Conservation (phyloP, 331 rosid species). For the Acacia pycnantha region DNA sequence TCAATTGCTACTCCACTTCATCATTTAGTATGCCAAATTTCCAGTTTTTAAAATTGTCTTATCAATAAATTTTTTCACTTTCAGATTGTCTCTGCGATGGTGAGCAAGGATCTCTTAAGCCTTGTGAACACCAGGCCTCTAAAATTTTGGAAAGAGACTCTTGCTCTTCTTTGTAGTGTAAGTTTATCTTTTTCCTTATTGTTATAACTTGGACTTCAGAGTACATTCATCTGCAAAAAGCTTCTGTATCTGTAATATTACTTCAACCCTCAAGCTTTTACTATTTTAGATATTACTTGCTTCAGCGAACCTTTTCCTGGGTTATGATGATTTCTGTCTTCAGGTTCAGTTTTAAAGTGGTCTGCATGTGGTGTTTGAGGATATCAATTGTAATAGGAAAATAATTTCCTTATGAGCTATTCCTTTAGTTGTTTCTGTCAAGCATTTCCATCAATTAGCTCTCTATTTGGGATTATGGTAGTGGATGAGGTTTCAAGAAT, state of each 20-base stretch:
- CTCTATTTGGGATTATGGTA: background rate
- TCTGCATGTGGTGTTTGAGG: background rate
- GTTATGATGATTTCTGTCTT: background rate
- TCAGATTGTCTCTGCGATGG: conserved; percentile 97
- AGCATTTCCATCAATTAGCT: background rate
- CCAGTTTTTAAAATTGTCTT: background rate
- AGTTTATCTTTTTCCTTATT: conserved; percentile 30
- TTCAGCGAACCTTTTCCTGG: background rate
- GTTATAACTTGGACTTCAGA: background rate
- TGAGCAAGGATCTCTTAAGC: conserved; percentile 93
- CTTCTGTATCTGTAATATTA: background rate
- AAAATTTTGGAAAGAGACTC: conserved; percentile 98
- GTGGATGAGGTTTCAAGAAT: background rate
- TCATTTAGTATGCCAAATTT: conserved; percentile 6
- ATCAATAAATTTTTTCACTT: conserved; percentile 28
- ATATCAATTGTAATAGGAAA: background rate
- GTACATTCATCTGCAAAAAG: background rate
- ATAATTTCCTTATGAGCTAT: background rate
- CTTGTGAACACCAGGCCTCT: conserved; percentile 95
- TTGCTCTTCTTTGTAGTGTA: conserved; percentile 99
- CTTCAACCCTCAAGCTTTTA: background rate
- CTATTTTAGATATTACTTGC: background rate
- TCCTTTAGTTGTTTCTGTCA: background rate
- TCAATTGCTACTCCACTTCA: conserved; percentile 5
- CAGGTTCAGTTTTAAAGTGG: background rate